Conservation (phyloP, 805 yeast species). For the Candida nanaspora region DNA sequence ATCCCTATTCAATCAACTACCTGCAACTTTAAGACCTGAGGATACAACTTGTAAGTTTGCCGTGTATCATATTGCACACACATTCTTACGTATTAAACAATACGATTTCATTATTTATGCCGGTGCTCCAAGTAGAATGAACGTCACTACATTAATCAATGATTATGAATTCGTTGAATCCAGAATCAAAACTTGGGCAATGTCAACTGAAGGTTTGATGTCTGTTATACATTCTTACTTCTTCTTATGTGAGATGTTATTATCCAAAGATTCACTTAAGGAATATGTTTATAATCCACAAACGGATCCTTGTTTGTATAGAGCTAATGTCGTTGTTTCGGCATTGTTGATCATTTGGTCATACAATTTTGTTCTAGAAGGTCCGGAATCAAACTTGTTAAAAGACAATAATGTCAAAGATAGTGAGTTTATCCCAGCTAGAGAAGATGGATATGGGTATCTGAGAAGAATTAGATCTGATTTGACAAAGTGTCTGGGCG, state of each 20-base stretch:
- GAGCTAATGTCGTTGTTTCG: constrained; percentile 31
- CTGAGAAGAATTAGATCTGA: constrained; percentile 37
- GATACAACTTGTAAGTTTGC: constrained; percentile 48
- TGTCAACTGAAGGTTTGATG: constrained; percentile 34
- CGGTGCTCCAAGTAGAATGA: constrained; percentile 72
- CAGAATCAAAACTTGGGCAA: constrained; percentile 44
- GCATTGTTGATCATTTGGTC: constrained; percentile 39
- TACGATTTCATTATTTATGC: constrained; percentile 70
- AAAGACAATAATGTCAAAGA: constrained; percentile 3
- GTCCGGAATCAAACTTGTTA: constrained; percentile 38
- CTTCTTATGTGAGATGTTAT: constrained; percentile 47
- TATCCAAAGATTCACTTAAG: constrained; percentile 26
- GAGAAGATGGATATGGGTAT: constrained; percentile 42
- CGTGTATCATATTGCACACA: constrained; percentile 62
- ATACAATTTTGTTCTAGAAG: constrained; percentile 35
- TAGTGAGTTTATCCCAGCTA: constrained; percentile 19
- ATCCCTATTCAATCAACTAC: neutral
- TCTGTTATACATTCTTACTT: constrained; percentile 50
- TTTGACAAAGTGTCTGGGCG: constrained; percentile 13
- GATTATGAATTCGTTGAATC: constrained; percentile 43
- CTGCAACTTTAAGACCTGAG: constrained; percentile 2
- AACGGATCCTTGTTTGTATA: constrained; percentile 20
- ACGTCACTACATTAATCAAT: constrained; percentile 43
- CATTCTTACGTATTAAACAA: constrained; percentile 54
- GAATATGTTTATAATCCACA: constrained; percentile 27